Conservation (phyloP, 1,284 basidiomycete species). For the Ceratobasidium sp. region DNA sequence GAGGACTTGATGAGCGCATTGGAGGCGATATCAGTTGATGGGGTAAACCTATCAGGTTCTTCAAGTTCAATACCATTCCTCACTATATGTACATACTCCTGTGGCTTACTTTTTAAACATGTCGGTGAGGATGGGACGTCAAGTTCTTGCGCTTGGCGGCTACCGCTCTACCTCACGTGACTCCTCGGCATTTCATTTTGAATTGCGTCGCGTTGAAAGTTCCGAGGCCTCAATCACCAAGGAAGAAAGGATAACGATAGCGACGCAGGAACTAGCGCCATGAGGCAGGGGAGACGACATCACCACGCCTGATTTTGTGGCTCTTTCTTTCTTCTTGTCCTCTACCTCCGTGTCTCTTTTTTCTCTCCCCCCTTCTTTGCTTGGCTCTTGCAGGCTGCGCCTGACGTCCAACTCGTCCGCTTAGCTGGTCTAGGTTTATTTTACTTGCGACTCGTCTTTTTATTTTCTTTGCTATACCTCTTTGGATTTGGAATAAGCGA, state of each 20-base stretch:
- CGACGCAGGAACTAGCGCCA: conserved; percentile 25
- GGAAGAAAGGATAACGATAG: conserved; percentile 32
- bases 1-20: conserved; percentile 97
- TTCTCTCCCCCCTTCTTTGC: conserved; percentile 6
- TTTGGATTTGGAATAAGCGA: no score
- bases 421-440: conserved; percentile 32
- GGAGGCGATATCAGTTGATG: conserved; percentile 87
- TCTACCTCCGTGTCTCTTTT: background rate
- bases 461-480: no score
- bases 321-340: background rate
- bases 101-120: conserved; percentile 49
- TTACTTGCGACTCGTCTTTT: conserved; percentile 1
- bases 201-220: background rate
- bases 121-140: background rate
- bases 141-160: background rate
- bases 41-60: conserved; percentile 71
- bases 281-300: no score
- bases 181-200: background rate
- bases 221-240: conserved; percentile 26
- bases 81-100: conserved; percentile 8
- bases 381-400: conserved; percentile 14
- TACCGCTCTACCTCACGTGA: background rate
- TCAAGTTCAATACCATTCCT: background rate
- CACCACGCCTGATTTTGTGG: no score
- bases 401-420: conserved; percentile 29